Evolutionary conservation across 2,329 filamentous ascomycete species (phyloP).

Genomic region (Neodidymelliopsis sp.): DNA sequence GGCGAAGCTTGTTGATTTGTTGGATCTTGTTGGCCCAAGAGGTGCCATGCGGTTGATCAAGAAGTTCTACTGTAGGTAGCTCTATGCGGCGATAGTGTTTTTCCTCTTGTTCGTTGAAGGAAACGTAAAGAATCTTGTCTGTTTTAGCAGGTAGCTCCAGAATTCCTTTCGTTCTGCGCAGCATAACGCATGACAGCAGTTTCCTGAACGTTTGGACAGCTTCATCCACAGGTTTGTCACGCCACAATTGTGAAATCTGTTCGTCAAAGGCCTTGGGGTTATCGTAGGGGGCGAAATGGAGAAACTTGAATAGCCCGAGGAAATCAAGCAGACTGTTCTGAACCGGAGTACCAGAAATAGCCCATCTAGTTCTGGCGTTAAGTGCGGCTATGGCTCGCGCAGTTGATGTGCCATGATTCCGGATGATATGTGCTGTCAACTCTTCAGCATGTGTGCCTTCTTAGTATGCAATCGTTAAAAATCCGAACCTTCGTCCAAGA

Average conservation of each 20-base stretch:
- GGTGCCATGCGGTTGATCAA: too few relatives aligned
- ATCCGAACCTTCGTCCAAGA: too few relatives aligned
- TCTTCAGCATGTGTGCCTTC: conserved; percentile 1
- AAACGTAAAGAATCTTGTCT: too few relatives aligned
- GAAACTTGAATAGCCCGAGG: conserved; percentile 24
- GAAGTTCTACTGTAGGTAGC: too few relatives aligned
- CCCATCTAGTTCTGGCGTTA: conserved; percentile 57
- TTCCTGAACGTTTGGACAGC: conserved; percentile 51
- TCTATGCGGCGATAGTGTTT: too few relatives aligned
- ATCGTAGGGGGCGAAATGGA: conserved; percentile 24
- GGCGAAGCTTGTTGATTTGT: too few relatives aligned
- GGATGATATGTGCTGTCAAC: conserved; percentile 25
- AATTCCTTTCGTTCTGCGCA: too few relatives aligned
- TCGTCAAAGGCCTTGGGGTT: conserved; percentile 50
- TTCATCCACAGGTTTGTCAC: conserved; percentile 43
- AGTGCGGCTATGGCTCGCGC: conserved; percentile 47
- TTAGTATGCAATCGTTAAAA: too few relatives aligned
- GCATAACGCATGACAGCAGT: conserved; percentile 50
- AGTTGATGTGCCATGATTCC: conserved; percentile 33
- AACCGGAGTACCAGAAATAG: conserved; percentile 57
- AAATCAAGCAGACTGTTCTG: conserved; percentile 31
- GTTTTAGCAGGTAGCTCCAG: too few relatives aligned
- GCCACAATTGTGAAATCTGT: conserved; percentile 53
- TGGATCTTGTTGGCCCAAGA: too few relatives aligned
- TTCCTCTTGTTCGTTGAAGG: too few relatives aligned